Conservation (phyloP, 2,329 filamentous ascomycete species). For the Pestalotiopsis sp. region DNA sequence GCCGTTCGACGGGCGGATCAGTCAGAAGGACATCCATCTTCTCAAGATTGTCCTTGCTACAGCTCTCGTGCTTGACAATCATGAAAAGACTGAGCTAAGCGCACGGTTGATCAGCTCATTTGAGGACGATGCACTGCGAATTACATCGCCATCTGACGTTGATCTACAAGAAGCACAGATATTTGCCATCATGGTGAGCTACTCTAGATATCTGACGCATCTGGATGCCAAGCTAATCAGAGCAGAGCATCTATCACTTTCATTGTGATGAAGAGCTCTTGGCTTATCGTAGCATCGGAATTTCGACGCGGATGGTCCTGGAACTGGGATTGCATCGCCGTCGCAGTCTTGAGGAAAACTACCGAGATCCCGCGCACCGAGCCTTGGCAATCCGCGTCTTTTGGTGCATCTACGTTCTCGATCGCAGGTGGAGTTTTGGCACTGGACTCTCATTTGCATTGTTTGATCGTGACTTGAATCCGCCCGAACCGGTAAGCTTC, state of each 20-base stretch:
- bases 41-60: conserved; percentile 9
- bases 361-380: conserved; percentile 20
- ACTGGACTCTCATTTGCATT: conserved; percentile 10
- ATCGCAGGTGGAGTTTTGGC: conserved; percentile 9
- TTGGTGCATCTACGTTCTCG: conserved; percentile 11
- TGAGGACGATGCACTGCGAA: conserved; percentile 1
- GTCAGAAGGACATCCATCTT: conserved; percentile 8
- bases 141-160: conserved; percentile 3
- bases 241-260: conserved; percentile 8
- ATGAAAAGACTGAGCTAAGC: conserved; percentile 5
- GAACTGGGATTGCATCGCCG: conserved; percentile 8
- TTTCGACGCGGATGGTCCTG: conserved; percentile 6
- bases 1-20: background rate
- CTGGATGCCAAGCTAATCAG: background rate
- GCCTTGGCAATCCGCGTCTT: background rate
- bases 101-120: conserved; percentile 1
- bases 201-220: too few relatives aligned
- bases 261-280: conserved; percentile 9
- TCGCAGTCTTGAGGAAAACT: conserved; percentile 31
- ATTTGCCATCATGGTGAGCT: conserved; percentile 8
- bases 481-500: conserved; percentile 5
- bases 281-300: conserved; percentile 5
- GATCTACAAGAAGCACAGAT: conserved; percentile 5
- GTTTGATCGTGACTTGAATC: conserved; percentile 6
- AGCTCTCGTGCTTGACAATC: conserved; percentile 1